These are phyloP conservation scores for Globisporangium ultimum DNA, from an alignment of 352 stramenopile species.

Conservation along the genomic window DNA sequence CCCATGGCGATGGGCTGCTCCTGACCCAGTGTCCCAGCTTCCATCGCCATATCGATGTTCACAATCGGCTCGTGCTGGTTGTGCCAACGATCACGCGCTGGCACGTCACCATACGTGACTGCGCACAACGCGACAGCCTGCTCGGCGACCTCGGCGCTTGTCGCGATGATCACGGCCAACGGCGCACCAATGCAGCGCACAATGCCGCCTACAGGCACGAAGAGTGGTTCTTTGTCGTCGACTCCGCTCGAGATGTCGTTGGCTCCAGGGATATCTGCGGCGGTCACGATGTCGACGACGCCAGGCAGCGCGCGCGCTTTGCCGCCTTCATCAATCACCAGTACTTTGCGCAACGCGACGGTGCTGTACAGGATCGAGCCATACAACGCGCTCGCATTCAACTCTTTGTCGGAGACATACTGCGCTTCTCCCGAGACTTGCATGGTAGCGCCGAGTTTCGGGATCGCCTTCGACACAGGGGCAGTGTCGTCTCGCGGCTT, in stretches of 20 bases:
- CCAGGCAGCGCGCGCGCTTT: constrained; percentile 92
- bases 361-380: constrained; percentile 87
- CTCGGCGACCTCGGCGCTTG: constrained; percentile 51
- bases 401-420: constrained; percentile 45
- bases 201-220: constrained; percentile 35
- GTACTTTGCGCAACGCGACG: constrained; percentile 70
- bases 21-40: constrained; percentile 45
- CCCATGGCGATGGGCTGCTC: constrained; percentile 78
- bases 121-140: constrained; percentile 78
- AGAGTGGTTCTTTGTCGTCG: constrained; percentile 30
- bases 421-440: constrained; percentile 62
- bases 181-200: constrained; percentile 35
- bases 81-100: constrained; percentile 23
- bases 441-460: constrained; percentile 53
- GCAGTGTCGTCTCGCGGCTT: constrained; percentile 33
- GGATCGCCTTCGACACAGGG: constrained; percentile 40
- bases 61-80: constrained; percentile 29
- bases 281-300: constrained; percentile 83
- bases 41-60: constrained; percentile 32
- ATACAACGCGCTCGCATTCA: constrained; percentile 69
- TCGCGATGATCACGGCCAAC: constrained; percentile 40
- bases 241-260: constrained; percentile 82
- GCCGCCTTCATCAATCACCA: constrained; percentile 92
- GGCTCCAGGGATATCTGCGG: constrained; percentile 73
- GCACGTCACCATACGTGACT: constrained; percentile 41